These are phyloP conservation scores for Saccharomycopsis capsularis DNA, from an alignment of 805 yeast genomes.

Conservation along the genomic window DNA sequence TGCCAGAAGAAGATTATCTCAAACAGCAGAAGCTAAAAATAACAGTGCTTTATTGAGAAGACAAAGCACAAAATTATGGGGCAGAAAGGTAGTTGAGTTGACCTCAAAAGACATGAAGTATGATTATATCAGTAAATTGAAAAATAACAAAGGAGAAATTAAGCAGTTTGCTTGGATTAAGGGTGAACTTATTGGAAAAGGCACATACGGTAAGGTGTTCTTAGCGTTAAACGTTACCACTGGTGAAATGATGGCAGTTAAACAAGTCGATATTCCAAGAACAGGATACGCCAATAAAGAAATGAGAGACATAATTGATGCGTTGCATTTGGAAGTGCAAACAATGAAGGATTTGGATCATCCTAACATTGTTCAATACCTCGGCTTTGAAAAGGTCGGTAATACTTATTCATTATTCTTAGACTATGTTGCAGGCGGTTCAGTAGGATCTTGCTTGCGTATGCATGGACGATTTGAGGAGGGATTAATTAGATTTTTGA, in stretches of 20 bases:
- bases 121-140: conserved; percentile 59
- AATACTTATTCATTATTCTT: conserved; percentile 77
- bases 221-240: conserved; percentile 90
- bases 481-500: conserved; percentile 60
- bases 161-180: conserved; percentile 95
- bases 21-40: conserved; percentile 19
- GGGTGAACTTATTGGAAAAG: conserved; percentile 94
- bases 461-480: conserved; percentile 84
- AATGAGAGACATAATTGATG: conserved; percentile 61
- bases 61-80: conserved; percentile 95
- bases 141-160: conserved; percentile 58
- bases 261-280: conserved; percentile 73
- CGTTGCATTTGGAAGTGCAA: conserved; percentile 83
- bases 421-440: conserved; percentile 98
- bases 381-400: conserved; percentile 79
- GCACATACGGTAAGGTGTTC: conserved; percentile 92
- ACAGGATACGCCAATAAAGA: conserved; percentile 36
- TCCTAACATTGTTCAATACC: conserved; percentile 87
- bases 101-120: conserved; percentile 60
- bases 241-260: conserved; percentile 98
- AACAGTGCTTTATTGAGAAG: conserved; percentile 46
- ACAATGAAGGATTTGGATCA: conserved; percentile 93
- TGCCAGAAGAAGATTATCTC: conserved; percentile 39
- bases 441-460: conserved; percentile 79
- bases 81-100: conserved; percentile 85